These are phyloP conservation scores for Irpex rosettiformis DNA, from an alignment of 1,284 basidiomycete species.

Conservation along the genomic window DNA sequence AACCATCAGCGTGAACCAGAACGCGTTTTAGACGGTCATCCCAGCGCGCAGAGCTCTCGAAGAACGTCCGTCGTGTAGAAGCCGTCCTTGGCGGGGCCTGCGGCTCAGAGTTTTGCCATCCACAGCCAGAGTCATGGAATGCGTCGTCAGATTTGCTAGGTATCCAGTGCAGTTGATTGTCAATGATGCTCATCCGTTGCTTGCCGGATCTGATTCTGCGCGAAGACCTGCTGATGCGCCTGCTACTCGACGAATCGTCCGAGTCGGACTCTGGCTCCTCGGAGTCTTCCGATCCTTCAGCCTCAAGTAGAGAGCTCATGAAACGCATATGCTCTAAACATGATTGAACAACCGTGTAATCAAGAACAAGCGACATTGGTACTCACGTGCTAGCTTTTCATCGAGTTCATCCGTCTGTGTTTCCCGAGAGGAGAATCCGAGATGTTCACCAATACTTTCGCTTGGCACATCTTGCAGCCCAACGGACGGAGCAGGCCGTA, in stretches of 20 bases:
- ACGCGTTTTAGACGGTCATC: constrained; percentile 27
- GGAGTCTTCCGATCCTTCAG: constrained; percentile 38
- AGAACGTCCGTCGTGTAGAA: constrained; percentile 47
- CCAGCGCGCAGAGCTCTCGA: constrained; percentile 47
- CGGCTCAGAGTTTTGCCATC: constrained; percentile 19
- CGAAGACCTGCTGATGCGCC: constrained; percentile 27
- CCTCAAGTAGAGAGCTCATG: constrained; percentile 58
- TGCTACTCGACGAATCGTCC: constrained; percentile 35
- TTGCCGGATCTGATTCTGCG: constrained; percentile 24
- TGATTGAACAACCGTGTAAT: neutral
- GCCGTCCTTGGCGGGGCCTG: constrained; percentile 9
- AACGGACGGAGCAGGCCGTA: constrained; percentile 85
- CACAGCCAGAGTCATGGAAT: constrained; percentile 24
- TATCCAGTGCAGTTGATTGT: constrained; percentile 47
- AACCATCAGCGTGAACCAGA: constrained; percentile 10
- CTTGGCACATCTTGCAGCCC: constrained; percentile 83
- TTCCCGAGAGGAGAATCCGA: constrained; percentile 48
- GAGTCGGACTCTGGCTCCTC: constrained; percentile 53
- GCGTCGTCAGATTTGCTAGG: constrained; percentile 30
- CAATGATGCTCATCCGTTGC: constrained; percentile 65
- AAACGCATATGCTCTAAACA: constrained; percentile 57
- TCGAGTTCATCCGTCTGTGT: constrained; percentile 60
- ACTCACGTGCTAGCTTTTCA: constrained; percentile 65
- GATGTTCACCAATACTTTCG: constrained; percentile 60
- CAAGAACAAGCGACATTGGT: neutral